Base-by-base conservation (phyloP, 1,139 yeast genomes). In the Kurtzmaniella quercitrusa region DNA sequence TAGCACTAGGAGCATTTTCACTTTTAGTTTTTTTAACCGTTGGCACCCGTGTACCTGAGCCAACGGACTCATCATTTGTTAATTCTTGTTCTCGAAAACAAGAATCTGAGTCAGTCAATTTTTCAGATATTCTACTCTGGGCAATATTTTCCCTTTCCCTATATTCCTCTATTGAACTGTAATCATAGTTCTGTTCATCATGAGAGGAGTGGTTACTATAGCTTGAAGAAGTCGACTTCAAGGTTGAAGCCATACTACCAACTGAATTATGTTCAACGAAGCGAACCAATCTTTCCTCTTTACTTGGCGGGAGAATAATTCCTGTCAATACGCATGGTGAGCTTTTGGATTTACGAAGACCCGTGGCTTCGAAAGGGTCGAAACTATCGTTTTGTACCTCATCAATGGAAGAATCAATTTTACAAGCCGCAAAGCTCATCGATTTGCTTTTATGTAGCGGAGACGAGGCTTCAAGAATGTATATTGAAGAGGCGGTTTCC, bases 361-460 rank as follows among this genome's bases (percentile, higher is more conserved):
- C 18, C 15, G 18, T 3, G 17, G 8, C 5, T 5, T 42, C 43
- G 22, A 40, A 42, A 3, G 45, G 45, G 28, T 42, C 45, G 19
- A 39, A 39, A 18, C 45, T 42, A 20, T 22, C 34, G 7, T 42
- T 39, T 12, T 33, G 28, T 5, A 37, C 8, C 6, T 42, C 40
- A 18, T 30, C 34, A 14, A 30, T 16, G 6, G 34, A 14, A 5
- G 22, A 19, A 19, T 34, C 22, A 3, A 9, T 34, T 11, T 34
- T 19, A 6, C 14, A 6, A 5, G 14, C 11, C 5, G 26, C 5
- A 9, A 34, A 34, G 14, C 14, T 18, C 23, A 34, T 18, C 12
- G 37, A 34, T 11, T 19, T 7, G 7, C 17, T n/a, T 19, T 34
- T 34, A 11, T 20, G 12, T 16, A 34, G 14, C 4, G 37, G 37